Evolutionary conservation across 225 moss, liverwort and hornwort genomes (phyloP).

Genomic region (Pseudoscleropodium purum): DNA sequence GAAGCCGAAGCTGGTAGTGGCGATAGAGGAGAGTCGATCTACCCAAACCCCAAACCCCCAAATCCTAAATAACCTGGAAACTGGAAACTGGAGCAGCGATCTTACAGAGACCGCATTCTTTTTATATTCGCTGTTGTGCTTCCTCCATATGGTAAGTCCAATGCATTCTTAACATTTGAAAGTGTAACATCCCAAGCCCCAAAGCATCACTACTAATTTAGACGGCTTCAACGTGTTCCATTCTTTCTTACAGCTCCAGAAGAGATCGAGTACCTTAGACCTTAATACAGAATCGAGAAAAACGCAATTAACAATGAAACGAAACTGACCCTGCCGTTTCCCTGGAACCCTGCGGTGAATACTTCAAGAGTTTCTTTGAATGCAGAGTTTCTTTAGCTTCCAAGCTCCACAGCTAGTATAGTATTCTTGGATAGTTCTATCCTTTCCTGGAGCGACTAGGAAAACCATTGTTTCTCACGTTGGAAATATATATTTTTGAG

Average conservation of each 20-base stretch:
- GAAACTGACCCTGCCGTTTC: neutral
- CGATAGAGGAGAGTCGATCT: neutral
- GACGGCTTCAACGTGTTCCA: neutral
- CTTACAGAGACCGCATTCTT: conserved; percentile 37
- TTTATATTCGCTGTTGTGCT: conserved; percentile 15
- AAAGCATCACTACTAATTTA: neutral
- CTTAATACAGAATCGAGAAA: too few relatives aligned
- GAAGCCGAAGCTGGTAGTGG: neutral
- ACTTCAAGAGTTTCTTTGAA: neutral
- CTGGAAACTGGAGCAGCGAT: neutral
- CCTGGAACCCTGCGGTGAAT: neutral
- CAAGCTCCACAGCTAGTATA: neutral
- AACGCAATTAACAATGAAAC: neutral
- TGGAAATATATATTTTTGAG: neutral
- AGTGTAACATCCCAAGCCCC: neutral
- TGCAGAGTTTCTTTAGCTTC: neutral
- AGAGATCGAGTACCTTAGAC: neutral
- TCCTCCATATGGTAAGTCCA: conserved; percentile 11
- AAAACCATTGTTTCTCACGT: neutral
- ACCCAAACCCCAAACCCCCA: neutral
- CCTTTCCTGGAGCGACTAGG: neutral
- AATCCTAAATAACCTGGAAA: too few relatives aligned
- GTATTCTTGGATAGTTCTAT: neutral
- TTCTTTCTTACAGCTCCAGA: neutral
- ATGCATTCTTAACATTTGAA: neutral